Evolutionary conservation across 192 early-diverging fungal species (phyloP), one percentile per base, ranked within the genome.

Genomic region (Physocladia obscura): DNA sequence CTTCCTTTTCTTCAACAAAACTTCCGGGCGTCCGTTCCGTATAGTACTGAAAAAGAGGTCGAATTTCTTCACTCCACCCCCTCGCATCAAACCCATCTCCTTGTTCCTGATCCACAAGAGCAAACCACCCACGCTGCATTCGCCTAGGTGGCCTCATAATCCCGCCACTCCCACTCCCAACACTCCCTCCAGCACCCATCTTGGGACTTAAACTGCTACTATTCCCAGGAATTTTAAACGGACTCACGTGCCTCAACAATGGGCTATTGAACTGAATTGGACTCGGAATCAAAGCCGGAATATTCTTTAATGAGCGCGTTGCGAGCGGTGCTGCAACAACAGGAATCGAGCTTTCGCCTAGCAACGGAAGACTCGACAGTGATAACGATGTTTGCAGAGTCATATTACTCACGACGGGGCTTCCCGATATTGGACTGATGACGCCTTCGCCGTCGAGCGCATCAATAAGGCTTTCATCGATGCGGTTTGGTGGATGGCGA

Each of bases 1-100:
- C 89, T 75, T 99, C 96, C 84, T 99, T 99, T 72, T 96, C 93
- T 82, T 99, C 98, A 76, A 99, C 93, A 60, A 94, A 97, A 19
- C 89, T 91, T 1, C 96, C 96, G 0, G 96, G 98, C 8, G 98
- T 99, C 50, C 98, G 90, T 63, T 97, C 96, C 0, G 89, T 90
- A 77, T 98, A 99, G 77, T 99, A 94, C 77, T 95, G 87, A 84
- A 99, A 97, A 37, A 99, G 71, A 11, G 96, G 96, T 22, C 89
- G 83, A 69, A 98, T 94, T 4, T 93, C 92, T 34, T 91, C 89
- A 40, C 92, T 88, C 96, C 96, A 99, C 36, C 89, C 85, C 26
- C 90, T 86, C 0, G 92, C 83, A 57, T 70, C 34, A 4, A 11
- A 3, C n/a, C 21, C 17, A 13, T 62, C 37, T 13, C 8, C 40